These are phyloP conservation scores for Elsinoe ampelina DNA, from an alignment of 2,329 filamentous ascomycete genomes.

Conservation along the genomic window DNA sequence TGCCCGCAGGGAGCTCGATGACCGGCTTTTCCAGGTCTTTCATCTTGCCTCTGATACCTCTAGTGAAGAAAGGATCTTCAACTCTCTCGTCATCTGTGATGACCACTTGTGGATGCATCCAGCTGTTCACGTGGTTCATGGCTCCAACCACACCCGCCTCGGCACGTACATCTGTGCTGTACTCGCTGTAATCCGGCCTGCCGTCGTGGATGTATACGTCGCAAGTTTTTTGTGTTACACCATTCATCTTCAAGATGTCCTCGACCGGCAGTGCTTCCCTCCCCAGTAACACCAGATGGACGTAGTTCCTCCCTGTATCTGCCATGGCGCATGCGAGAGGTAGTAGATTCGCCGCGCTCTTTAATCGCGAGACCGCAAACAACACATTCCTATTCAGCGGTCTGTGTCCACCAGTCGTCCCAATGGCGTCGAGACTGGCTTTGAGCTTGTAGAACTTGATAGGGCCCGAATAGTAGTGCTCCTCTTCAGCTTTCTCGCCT, in stretches of 20 bases:
- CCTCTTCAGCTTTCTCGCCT: constrained; percentile 20
- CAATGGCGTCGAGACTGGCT: constrained; percentile 51
- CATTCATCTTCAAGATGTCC: constrained; percentile 66
- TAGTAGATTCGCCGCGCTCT: constrained; percentile 62
- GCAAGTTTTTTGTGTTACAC: constrained; percentile 59
- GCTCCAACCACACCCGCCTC: constrained; percentile 54
- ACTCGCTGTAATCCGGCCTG: constrained; percentile 60
- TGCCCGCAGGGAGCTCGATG: constrained; percentile 62
- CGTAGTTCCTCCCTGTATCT: constrained; percentile 54
- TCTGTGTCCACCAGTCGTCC: constrained; percentile 44
- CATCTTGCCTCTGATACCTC: constrained; percentile 49
- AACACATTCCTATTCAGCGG: constrained; percentile 60
- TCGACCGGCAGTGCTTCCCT: constrained; percentile 59
- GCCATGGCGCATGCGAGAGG: constrained; percentile 86
- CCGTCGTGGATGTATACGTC: constrained; percentile 62
- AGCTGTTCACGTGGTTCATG: constrained; percentile 60
- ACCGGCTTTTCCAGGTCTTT: constrained; percentile 48
- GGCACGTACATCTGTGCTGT: constrained; percentile 63
- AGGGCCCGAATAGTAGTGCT: constrained; percentile 56
- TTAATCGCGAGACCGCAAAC: constrained; percentile 66
- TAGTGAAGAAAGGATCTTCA: constrained; percentile 62
- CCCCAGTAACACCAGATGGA: constrained; percentile 75
- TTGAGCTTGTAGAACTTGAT: constrained; percentile 60
- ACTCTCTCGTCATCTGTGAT: constrained; percentile 58
- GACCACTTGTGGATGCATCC: constrained; percentile 67